A percentile compares a stretch with the other conserved stretches of the same genome.
Conservation (phyloP, 306 rosid species). For the Sindora glabra region DNA sequence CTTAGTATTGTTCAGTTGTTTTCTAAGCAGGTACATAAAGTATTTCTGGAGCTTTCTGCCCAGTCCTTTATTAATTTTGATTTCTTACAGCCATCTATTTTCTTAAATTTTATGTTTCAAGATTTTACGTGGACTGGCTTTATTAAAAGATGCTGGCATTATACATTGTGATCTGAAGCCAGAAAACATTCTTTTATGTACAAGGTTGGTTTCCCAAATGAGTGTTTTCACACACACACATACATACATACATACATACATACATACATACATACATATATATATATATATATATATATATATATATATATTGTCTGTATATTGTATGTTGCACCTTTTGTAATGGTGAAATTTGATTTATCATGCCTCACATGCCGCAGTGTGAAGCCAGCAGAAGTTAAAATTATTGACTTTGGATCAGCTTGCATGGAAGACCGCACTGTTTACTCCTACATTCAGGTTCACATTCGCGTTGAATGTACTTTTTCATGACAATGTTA, state of each 20-base stretch:
- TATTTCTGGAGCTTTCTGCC: slow-evolving; percentile 9
- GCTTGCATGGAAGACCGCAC: slow-evolving; percentile 99
- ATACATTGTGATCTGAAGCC: slow-evolving; percentile 99
- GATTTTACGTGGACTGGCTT: slow-evolving; percentile 83
- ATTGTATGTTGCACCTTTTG: slow-evolving; percentile 18
- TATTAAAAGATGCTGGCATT: slow-evolving; percentile 92
- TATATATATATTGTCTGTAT: too few species aligned
- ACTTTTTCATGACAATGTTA: slow-evolving; percentile 10
- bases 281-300: too few species aligned
- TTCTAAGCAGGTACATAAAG: slow-evolving; percentile 72
- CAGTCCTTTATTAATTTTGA: slow-evolving; percentile 5
- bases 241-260: too few species aligned
- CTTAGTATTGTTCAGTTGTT: slow-evolving; percentile 90
- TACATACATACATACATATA: too few species aligned
- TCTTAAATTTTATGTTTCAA: slow-evolving; percentile 23
- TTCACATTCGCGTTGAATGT: slow-evolving; percentile 14
- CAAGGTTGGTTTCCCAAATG: slow-evolving; percentile 54
- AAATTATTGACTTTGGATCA: slow-evolving; percentile 97
- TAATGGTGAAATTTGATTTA: slow-evolving; percentile 21
- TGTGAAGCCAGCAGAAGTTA: slow-evolving; percentile 85
- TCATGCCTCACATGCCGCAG: slow-evolving; percentile 32
- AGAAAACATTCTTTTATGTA: slow-evolving; percentile 89
- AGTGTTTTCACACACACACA: too few species aligned
- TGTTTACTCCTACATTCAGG: slow-evolving; percentile 99
- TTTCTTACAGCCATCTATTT: slow-evolving; percentile 21